Percentiles rank a stretch among this genome's conserved stretches.
These are phyloP conservation scores for Leccinum griseonigrum DNA, from an alignment of 1,284 basidiomycete genomes.

Conservation along the genomic window DNA sequence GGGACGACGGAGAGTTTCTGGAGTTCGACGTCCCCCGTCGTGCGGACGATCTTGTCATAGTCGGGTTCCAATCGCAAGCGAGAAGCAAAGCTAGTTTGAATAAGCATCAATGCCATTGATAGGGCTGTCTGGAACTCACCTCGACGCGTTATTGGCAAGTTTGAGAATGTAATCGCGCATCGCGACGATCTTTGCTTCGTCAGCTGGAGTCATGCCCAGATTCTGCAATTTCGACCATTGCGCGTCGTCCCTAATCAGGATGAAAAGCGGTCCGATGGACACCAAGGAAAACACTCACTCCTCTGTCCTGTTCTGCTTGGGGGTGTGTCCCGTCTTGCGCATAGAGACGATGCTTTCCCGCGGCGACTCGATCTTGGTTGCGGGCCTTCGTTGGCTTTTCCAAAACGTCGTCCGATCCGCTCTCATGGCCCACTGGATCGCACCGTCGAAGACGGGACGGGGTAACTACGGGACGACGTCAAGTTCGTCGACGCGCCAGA, in stretches of 20 bases:
- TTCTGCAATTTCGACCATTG: slow-evolving; percentile 75
- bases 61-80: slow-evolving; percentile 61
- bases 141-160: slow-evolving; percentile 67
- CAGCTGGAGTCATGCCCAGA: slow-evolving; percentile 76
- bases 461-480: slow-evolving; percentile 45
- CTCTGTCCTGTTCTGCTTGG: slow-evolving; percentile 61
- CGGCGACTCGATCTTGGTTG: background rate
- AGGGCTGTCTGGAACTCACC: slow-evolving; percentile 36
- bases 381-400: slow-evolving; percentile 47
- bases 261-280: background rate
- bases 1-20: slow-evolving; percentile 90
- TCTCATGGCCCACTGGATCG: slow-evolving; percentile 86
- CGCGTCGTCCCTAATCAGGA: slow-evolving; percentile 60
- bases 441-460: slow-evolving; percentile 80
- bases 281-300: slow-evolving; percentile 51
- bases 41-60: slow-evolving; percentile 62
- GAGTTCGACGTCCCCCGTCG: slow-evolving; percentile 65
- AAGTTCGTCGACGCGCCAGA: slow-evolving; percentile 1
- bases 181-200: slow-evolving; percentile 80
- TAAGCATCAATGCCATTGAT: background rate
- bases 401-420: slow-evolving; percentile 76
- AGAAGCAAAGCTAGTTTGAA: slow-evolving; percentile 54
- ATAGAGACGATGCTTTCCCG: background rate
- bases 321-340: slow-evolving; percentile 7
- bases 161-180: slow-evolving; percentile 89